Evolutionary conservation across 2,329 filamentous ascomycete species (phyloP).

Genomic region (Orbilia blumenaviensis): DNA sequence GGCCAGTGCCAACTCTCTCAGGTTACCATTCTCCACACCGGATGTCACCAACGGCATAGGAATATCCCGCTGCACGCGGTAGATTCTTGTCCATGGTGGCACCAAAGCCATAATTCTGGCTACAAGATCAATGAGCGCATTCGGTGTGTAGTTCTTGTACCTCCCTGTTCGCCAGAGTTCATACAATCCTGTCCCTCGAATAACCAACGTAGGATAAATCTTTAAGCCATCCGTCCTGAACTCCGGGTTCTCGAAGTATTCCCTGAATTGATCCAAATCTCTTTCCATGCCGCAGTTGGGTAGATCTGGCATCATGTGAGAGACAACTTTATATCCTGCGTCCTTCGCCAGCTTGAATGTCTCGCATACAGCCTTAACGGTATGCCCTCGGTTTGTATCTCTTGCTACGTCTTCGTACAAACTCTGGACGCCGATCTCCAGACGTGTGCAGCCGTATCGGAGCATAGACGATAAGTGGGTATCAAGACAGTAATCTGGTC

Average conservation of each 20-base stretch:
- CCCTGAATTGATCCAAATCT: constrained; percentile 93
- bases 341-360: constrained; percentile 98
- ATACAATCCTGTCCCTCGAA: constrained; percentile 93
- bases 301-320: constrained; percentile 99
- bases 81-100: constrained; percentile 97
- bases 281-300: constrained; percentile 99
- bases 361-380: constrained; percentile 91
- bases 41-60: constrained; percentile 99
- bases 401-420: constrained; percentile 98
- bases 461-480: constrained; percentile 96
- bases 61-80: constrained; percentile 97
- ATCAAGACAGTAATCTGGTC: constrained; percentile 95
- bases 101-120: constrained; percentile 94
- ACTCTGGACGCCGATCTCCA: constrained; percentile 95
- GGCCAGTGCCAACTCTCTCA: constrained; percentile 91
- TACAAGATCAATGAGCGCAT: constrained; percentile 92
- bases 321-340: constrained; percentile 97
- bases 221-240: constrained; percentile 97
- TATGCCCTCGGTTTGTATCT: constrained; percentile 96
- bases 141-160: constrained; percentile 99
- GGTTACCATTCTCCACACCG: constrained; percentile 95
- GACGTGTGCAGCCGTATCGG: constrained; percentile 92
- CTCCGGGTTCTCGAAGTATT: constrained; percentile 96
- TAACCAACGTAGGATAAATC: constrained; percentile 97
- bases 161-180: constrained; percentile 96